phyloP scores from a whole-genome alignment of 441 rosid genomes.

The Pelargonium australe region DNA sequence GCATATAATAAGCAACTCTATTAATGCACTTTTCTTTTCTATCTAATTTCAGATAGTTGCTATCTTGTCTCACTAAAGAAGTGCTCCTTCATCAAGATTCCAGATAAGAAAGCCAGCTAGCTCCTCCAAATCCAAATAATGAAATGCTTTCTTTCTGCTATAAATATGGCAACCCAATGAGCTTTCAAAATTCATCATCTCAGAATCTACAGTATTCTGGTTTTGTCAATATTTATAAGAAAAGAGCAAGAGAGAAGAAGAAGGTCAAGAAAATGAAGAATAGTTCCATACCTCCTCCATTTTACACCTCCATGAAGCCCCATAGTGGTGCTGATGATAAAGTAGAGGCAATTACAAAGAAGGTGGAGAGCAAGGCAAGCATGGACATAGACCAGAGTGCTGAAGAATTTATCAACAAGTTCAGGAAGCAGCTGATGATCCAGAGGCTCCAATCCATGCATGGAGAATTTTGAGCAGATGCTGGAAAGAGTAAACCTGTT shows the following conservation, averaged over 20 bases:
- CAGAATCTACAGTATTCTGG: too few relatives aligned
- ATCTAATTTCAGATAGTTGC: constrained; percentile 7
- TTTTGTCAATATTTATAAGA: not conserved
- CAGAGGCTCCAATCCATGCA: constrained; percentile 63
- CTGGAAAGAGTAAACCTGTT: constrained; percentile 35
- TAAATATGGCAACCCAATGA: not conserved
- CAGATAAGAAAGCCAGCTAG: not conserved
- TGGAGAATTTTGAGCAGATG: constrained; percentile 56
- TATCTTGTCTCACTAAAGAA: not conserved
- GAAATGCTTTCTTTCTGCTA: not conserved
- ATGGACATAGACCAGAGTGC: constrained; percentile 69
- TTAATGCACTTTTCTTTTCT: too few relatives aligned
- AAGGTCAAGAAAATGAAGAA: constrained; percentile 16
- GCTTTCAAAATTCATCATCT: not conserved
- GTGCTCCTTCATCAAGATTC: constrained; percentile 6
- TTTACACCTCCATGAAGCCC: not conserved
- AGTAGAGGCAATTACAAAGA: not conserved
- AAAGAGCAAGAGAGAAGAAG: not conserved
- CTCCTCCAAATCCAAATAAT: not conserved
- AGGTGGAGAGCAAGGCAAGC: constrained; percentile 32
- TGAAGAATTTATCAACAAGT: constrained; percentile 73
- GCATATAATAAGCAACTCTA: too few relatives aligned
- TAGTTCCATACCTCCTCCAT: constrained; percentile 15
- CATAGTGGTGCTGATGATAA: not conserved
- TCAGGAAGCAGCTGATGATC: constrained; percentile 57